Conservation (phyloP, 2,329 filamentous ascomycete genomes). For the Dothideomycetes sp. region DNA sequence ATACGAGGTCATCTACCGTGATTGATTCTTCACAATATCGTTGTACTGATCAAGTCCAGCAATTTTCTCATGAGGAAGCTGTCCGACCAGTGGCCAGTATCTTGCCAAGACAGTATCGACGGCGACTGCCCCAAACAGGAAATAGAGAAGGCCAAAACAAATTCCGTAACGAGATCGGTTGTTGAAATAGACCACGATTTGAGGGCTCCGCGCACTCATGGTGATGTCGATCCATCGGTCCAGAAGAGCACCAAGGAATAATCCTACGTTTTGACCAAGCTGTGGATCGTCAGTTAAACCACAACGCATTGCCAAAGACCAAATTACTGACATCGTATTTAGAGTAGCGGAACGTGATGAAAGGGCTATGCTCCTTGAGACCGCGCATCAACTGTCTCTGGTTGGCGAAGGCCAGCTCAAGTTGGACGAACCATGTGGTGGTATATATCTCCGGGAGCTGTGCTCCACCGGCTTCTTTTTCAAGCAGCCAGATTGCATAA, state of each 20-base stretch:
- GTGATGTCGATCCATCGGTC: slow-evolving; percentile 47
- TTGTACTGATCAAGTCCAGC: slow-evolving; percentile 6
- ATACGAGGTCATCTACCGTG: slow-evolving; percentile 2
- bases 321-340: slow-evolving; percentile 37
- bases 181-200: slow-evolving; percentile 32
- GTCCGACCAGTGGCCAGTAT: slow-evolving; percentile 13
- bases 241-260: slow-evolving; percentile 47
- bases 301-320: too few relatives aligned
- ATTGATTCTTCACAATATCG: slow-evolving; percentile 5
- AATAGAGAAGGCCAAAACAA: slow-evolving; percentile 50
- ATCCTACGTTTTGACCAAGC: slow-evolving; percentile 45
- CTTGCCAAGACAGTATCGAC: slow-evolving; percentile 40
- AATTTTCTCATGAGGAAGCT: slow-evolving; percentile 13
- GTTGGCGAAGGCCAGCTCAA: slow-evolving; percentile 45
- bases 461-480: slow-evolving; percentile 40
- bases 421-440: slow-evolving; percentile 50
- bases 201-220: slow-evolving; percentile 30
- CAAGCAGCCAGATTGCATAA: slow-evolving; percentile 44
- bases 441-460: slow-evolving; percentile 45
- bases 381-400: slow-evolving; percentile 46
- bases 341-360: slow-evolving; percentile 50
- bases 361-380: slow-evolving; percentile 46
- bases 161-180: slow-evolving; percentile 37
- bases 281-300: background rate
- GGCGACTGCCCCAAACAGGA: slow-evolving; percentile 47